Evolutionary conservation across 371 early-diverging fungal genomes (phyloP), one percentile per base, ranked within the genome.

Genomic region (Mucor racemosus): DNA sequence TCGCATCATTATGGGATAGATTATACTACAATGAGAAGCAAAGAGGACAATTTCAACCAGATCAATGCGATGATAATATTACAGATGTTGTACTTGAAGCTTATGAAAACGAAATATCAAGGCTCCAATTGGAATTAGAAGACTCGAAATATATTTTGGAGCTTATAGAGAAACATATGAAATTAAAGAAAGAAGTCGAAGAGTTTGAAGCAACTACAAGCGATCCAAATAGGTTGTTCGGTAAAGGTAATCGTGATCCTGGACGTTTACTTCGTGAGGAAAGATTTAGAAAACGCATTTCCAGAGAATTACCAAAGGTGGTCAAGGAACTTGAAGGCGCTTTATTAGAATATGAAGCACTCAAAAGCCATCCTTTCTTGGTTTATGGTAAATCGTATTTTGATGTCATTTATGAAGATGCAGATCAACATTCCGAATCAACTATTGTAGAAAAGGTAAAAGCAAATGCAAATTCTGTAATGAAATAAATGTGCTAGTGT

Each of bases 191-290:
- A 46, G 84, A 83, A 63, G 53, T 80, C 4, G 60, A 73, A 36
- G 75, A 83, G 11, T 83, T 83, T 68, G 73, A 80, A 66, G 82
- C 76, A 36, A 69, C 64, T 7, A 80, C 81, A 15, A 74, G 76
- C 13, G 79, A 83, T 64, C 84, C 84, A 3, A 66, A 75, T 55
- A 74, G 84, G 6, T 61, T 83, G 31, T 80, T 83, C 67, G 70
- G 79, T 19, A 82, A 77, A 57, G 80, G 80, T 0, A 76, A 79
- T 31, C 73, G 81, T 13, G 84, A 80, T 70, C 84, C 84, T 31
- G 84, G 84, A 8, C 74, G 81, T 31, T 57, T 83, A 5, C 60
- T 83, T 34, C 66, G 81, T 1, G 84, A 83, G 42, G 84, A 83
- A 48, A 78, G 78, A 64, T 80, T 80, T 60, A 72, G 84, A 41